These are phyloP conservation scores for Mrakia blollopis DNA, from an alignment of 768 basidiomycete species.

Conservation along the genomic window DNA sequence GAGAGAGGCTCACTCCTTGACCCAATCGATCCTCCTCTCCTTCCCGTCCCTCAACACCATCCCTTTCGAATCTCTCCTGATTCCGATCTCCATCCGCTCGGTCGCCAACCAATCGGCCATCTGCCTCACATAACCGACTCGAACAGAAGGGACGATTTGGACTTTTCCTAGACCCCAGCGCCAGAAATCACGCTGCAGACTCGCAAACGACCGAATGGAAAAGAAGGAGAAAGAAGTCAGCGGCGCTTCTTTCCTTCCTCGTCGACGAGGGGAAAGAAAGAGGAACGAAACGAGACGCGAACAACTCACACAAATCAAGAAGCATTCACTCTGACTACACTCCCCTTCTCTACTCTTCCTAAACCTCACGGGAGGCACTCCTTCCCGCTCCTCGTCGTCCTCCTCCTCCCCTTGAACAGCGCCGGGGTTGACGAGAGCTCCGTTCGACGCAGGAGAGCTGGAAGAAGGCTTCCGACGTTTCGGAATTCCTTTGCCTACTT, in stretches of 20 bases:
- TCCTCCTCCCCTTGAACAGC: background rate
- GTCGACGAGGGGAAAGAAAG: background rate
- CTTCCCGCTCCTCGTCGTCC: background rate
- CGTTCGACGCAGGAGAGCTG: background rate
- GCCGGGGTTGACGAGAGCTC: background rate
- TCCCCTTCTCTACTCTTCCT: background rate
- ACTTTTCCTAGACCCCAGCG: constrained; percentile 4
- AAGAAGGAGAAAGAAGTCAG: background rate
- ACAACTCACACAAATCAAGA: background rate
- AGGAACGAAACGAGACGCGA: background rate
- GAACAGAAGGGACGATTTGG: background rate
- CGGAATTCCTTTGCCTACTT: background rate
- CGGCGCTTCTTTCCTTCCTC: background rate
- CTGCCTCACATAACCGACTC: constrained; percentile 10
- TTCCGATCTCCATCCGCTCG: constrained; percentile 4
- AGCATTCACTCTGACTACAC: constrained; percentile 12
- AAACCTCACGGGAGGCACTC: constrained; percentile 2
- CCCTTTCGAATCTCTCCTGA: background rate
- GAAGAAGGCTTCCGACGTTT: background rate
- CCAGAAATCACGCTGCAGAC: constrained; percentile 17
- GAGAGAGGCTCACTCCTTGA: background rate
- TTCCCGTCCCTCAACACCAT: background rate
- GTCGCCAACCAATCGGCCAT: constrained; percentile 13
- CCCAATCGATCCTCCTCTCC: constrained; percentile 2
- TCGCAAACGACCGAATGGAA: background rate